Evolutionary conservation across 805 yeast species (phyloP), one percentile per base, ranked within the genome.

Genomic region (Saturnispora sanitii): DNA sequence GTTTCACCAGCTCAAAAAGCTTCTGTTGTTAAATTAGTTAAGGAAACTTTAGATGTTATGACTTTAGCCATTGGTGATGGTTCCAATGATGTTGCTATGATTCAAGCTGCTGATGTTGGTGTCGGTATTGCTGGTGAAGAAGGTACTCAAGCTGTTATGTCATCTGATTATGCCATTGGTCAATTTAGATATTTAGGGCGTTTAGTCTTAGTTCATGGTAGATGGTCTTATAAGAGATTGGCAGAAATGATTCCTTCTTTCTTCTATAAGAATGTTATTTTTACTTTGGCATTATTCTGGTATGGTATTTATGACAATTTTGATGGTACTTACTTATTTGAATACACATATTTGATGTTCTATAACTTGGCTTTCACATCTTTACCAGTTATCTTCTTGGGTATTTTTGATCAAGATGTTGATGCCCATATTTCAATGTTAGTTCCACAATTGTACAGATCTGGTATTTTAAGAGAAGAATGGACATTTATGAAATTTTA

Each of bases 121-220:
- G 82, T 83, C 42, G 94, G 94, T 64, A 83, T 83, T 55, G 88
- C 88, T 3, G 94, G 94, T 62, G 92, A 83, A 65, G 94, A 83
- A 66, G 94, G 94, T 55, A 67, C 92, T 46, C 92, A 82, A 60
- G 92, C 92, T 16, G 92, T 75, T 4, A 83, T 83, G 94, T 79
- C 87, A 20, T 79, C 90, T 1, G 94, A 83, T 64, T 83, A 81
- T 60, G 94, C 90, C 17, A 63, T 83, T 53, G 92, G 90, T 19
- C 94, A 83, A 57, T 83, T 83, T 60, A 71, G 92, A 53, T 83
- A 70, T 52, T 59, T 83, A 46, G 67, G 80, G 0, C 71, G 83
- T 49, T 64, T 83, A 46, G 61, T 83, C 8, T 59, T 83, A 37
- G 83, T 79, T 22, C 94, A 83, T 60, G 94, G 94, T 25, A 69